Conservation (phyloP, 2,329 filamentous ascomycete species). For the Fusarium coffeatum region DNA sequence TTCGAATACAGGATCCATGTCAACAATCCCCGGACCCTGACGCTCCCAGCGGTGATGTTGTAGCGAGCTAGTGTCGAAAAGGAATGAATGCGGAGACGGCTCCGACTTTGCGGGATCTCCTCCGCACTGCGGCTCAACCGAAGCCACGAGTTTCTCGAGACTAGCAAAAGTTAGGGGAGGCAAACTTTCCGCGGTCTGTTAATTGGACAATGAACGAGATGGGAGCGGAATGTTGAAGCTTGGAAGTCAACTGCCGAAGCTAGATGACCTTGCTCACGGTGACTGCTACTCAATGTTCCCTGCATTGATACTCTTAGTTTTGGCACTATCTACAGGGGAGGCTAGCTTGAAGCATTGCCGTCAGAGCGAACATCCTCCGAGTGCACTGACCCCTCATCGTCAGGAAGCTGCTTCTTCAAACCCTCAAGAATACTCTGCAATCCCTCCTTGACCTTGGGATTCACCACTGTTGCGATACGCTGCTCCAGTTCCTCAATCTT, state of each 20-base stretch:
- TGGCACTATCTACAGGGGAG: background rate
- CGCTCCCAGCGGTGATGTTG: background rate
- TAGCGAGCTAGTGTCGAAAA: background rate
- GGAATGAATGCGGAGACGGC: constrained; percentile 15
- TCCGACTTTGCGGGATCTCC: constrained; percentile 20
- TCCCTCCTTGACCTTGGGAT: constrained; percentile 26
- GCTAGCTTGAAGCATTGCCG: background rate
- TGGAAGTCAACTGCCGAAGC: background rate
- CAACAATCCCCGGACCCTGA: too few relatives aligned
- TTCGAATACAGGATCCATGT: background rate
- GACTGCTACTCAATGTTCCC: background rate
- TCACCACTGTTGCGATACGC: constrained; percentile 17
- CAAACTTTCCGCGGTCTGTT: background rate
- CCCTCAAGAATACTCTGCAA: constrained; percentile 21
- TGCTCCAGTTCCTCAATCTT: constrained; percentile 38
- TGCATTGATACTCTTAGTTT: background rate
- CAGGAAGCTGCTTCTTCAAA: constrained; percentile 20
- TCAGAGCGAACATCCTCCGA: background rate
- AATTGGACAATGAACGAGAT: background rate
- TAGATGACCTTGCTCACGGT: background rate
- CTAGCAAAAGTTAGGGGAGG: background rate
- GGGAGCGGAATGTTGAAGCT: background rate
- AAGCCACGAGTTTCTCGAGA: background rate
- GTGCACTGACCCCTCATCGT: background rate
- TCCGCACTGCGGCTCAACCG: constrained; percentile 16